Percentiles rank a stretch among this genome's conserved stretches.
Evolutionary conservation across 2,329 filamentous ascomycete genomes (phyloP).

Genomic region (Coniella vitis): DNA sequence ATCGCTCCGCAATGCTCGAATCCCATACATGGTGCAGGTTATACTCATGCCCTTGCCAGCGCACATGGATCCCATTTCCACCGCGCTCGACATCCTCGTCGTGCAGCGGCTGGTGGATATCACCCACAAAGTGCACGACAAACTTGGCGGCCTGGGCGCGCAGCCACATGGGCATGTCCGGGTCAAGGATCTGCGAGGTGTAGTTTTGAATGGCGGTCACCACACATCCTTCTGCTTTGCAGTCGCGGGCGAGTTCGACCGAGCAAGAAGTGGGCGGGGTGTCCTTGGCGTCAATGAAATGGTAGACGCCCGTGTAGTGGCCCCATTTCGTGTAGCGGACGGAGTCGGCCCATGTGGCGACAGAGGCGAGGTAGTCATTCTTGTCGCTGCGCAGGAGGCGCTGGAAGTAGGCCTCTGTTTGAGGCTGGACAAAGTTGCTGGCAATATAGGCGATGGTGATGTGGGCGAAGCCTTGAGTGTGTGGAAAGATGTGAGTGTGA

Average conservation of each 20-base stretch:
- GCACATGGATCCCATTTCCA: slow-evolving; percentile 62
- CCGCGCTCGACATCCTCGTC: slow-evolving; percentile 57
- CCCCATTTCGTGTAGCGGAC: slow-evolving; percentile 59
- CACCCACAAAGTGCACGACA: slow-evolving; percentile 61
- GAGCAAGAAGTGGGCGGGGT: slow-evolving; percentile 50
- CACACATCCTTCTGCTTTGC: slow-evolving; percentile 55
- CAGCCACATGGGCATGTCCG: slow-evolving; percentile 35
- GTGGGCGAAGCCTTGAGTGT: slow-evolving; percentile 52
- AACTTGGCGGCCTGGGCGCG: slow-evolving; percentile 58
- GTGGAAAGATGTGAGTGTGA: background rate
- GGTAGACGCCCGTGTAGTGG: slow-evolving; percentile 54
- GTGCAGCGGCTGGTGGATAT: slow-evolving; percentile 64
- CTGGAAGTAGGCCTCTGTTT: slow-evolving; percentile 52
- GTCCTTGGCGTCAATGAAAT: slow-evolving; percentile 65
- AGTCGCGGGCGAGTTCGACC: slow-evolving; percentile 54
- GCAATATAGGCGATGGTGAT: slow-evolving; percentile 60
- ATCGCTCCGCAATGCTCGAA: slow-evolving; percentile 58
- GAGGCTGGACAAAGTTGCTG: slow-evolving; percentile 49
- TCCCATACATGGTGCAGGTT: slow-evolving; percentile 74
- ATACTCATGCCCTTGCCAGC: slow-evolving; percentile 47
- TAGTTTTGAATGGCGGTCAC: slow-evolving; percentile 55
- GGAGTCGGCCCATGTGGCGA: slow-evolving; percentile 63
- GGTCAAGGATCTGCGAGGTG: slow-evolving; percentile 47
- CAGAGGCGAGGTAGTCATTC: slow-evolving; percentile 52
- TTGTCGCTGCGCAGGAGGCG: slow-evolving; percentile 47